phyloP scores from a whole-genome alignment of 2,329 filamentous ascomycete species.

The Aspergillus melleus region DNA sequence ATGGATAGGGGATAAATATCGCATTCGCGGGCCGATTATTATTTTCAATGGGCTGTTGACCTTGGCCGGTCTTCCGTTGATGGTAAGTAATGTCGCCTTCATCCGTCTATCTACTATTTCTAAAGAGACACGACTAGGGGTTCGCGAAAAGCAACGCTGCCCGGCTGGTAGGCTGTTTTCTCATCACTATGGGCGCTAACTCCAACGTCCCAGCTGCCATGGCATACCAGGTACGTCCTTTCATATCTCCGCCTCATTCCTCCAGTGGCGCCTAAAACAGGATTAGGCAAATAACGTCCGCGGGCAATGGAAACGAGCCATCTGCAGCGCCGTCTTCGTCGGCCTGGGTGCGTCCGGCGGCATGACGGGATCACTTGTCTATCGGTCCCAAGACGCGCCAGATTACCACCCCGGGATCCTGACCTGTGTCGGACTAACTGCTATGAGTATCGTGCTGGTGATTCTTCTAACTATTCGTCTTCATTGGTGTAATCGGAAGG shows the following conservation, averaged over 20 bases:
- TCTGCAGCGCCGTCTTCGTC: conserved; percentile 21
- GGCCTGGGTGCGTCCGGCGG: conserved; percentile 15
- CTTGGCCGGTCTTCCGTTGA: conserved; percentile 29
- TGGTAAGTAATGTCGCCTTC: conserved; percentile 7
- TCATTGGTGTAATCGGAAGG: conserved; percentile 30
- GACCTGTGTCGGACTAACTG: conserved; percentile 13
- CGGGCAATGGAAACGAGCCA: conserved; percentile 28
- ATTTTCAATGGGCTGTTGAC: conserved; percentile 25
- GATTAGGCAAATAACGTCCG: conserved; percentile 33
- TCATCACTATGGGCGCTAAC: conserved; percentile 29
- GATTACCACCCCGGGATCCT: conserved; percentile 17
- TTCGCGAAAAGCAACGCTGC: conserved; percentile 21
- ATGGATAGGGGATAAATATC: conserved; percentile 30
- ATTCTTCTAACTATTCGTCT: conserved; percentile 29
- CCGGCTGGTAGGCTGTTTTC: conserved; percentile 31
- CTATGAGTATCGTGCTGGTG: conserved; percentile 26
- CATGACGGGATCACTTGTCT: conserved; percentile 16
- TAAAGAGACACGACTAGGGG: conserved; percentile 2
- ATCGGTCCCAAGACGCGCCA: conserved; percentile 13
- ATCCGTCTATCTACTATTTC: background rate
- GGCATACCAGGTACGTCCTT: conserved; percentile 25
- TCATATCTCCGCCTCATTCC: no score
- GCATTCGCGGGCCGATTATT: conserved; percentile 26
- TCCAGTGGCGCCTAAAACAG: no score
- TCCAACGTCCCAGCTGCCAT: conserved; percentile 32